Evolutionary conservation across 352 stramenopile genomes (phyloP), one percentile per base, ranked within the genome.

Genomic region (Aphanomyces cochlioides): DNA sequence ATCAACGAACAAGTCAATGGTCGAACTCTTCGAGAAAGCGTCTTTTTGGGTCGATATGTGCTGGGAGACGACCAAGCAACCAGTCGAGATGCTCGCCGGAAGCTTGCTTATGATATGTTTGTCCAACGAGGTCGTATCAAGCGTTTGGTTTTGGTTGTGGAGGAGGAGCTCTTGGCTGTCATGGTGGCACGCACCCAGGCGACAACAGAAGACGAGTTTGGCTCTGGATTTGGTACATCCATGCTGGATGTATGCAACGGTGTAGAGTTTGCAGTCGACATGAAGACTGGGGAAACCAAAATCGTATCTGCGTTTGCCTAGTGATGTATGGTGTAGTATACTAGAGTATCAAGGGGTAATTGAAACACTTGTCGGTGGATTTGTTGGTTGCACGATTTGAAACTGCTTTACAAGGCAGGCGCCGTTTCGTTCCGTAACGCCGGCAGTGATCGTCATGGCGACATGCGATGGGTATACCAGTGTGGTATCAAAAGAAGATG

Each of bases 211-310:
- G 54, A 61, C 13, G 43, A 56, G 7, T 61, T 64, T n/a, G 64
- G 64, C 37, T 59, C 39, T 19, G 64, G 64, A 12, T 70, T 61
- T 36, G 56, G 17, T 7, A 54, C 64, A 28, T 53, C 21, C 4
- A 70, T 70, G 64, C 15, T 70, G 15, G 39, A 60, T n/a, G 40
- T 63, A 19, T 70, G 64, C 64, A 70, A 70, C 39, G 64, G 64
- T 40, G 64, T 70, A 39, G 64, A 70, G 54, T 70, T 70, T 38
- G 64, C 64, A 8, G 64, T 70, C 38, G 64, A 70, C 54, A 70
- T 70, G 64, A 70, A 70, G 54, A 56, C 64, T 4, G 64, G 64
- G 7, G 64, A 70, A n/a, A 45, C 64, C 6, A 60, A 41, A 12
- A 70, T 70, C 19, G 50, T 70, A 15, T 34, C 64, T 4, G 53